Percentiles rank a stretch among this genome's conserved stretches.
phyloP scores from a whole-genome alignment of 1,284 basidiomycete genomes.

The Puccinia horiana region DNA sequence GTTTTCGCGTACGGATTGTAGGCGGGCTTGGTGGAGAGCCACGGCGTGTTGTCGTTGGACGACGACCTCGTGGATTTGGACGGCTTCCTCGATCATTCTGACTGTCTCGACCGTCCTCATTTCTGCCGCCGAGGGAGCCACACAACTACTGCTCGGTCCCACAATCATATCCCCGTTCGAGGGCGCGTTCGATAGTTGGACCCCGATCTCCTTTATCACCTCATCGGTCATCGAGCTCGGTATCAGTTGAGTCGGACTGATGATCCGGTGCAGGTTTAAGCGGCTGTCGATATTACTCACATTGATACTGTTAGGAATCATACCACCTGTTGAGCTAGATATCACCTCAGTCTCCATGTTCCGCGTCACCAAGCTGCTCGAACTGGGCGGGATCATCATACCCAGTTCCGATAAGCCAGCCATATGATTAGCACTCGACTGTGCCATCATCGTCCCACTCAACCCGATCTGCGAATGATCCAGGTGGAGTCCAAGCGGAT shows the following conservation, averaged over 20 bases:
- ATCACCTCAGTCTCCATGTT: neutral
- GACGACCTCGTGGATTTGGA: neutral
- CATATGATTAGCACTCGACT: neutral
- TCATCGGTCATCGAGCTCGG: neutral
- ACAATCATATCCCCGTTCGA: neutral
- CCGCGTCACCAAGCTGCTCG: neutral
- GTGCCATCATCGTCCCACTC: neutral
- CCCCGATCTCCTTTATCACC: neutral
- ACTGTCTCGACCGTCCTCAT: neutral
- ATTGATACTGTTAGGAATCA: neutral
- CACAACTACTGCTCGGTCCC: neutral
- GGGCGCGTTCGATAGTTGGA: neutral
- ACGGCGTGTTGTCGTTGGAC: constrained; percentile 20
- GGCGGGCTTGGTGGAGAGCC: constrained; percentile 14
- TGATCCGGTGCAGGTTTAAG: neutral
- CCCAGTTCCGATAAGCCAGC: neutral
- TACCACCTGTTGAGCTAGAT: neutral
- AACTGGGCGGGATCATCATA: neutral
- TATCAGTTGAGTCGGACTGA: constrained; percentile 1
- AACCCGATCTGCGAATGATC: neutral
- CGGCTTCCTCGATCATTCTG: neutral
- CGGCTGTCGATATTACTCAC: neutral
- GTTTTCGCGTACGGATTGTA: constrained; percentile 36
- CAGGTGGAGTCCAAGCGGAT: neutral
- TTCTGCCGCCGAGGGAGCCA: neutral